Base-by-base conservation (phyloP, 441 rosid species). In the Croton laevigatus region DNA sequence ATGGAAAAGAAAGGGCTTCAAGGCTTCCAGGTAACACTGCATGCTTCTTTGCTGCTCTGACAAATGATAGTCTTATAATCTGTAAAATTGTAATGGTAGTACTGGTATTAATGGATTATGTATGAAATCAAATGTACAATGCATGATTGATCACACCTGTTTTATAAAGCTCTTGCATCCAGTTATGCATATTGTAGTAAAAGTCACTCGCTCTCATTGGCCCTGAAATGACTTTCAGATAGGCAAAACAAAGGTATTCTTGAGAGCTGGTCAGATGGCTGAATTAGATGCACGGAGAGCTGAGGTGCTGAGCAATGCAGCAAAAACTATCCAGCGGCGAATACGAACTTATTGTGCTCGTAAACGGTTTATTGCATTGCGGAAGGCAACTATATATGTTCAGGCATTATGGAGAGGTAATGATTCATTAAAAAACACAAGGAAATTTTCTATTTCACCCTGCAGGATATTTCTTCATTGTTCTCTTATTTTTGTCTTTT, bases 251-350 rank as follows among this genome's bases (percentile, higher is more conserved):
- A 95, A 93, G 86, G 87, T 95, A 67, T 95, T 95, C 81, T 76
- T 95, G 72, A 89, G 99, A 81, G 98, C 97, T 12, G 99, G 99
- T 73, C 99, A 96, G 84, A 96, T 96, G 98, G 99, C 99, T 71
- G 99, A 93, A 81, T 80, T 95, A 68, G 99, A 95, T 75, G 89
- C 97, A 75, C 77, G 88, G 73, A 91, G 99, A 70, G 79, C 98
- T 57, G 93, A 86, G 83, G 89, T 95, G 13, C 91, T 95, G 74
- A 88, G 81, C 72, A 78, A n/a, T 60, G 99, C 98, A 61, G 99
- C 99, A 9, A 93, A 85, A 84, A 83, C 79, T n/a, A 87, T 95
- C 73, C 99, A 95, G 78, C 72, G 97, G 44, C 89, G 94, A 0
- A 71, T 93, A 66, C 78, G 86, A 48, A 93, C 99, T 68, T 90